Evolutionary conservation across 2,329 filamentous ascomycete genomes (phyloP), one percentile per base, ranked within the genome.

Genomic region (Zasmidium angulare): DNA sequence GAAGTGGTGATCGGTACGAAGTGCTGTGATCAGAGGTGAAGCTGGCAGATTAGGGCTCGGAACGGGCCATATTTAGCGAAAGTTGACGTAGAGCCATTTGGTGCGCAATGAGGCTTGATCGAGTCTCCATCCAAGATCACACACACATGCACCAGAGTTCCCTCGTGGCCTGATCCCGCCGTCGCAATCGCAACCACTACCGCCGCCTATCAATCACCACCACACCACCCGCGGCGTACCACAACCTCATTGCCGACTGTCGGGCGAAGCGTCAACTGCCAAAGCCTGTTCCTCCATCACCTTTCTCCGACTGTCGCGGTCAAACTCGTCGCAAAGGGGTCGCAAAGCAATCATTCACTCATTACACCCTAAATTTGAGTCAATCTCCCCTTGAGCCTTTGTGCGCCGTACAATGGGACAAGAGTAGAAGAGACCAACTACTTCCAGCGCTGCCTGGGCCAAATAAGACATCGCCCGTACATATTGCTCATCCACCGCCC

Each of bases 401-500:
- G 55, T 53, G 48, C n/a, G 50, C 40, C 24, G 11, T 23, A 55
- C 53, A 55, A 55, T 55, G 53, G n/a, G 26, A 21, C 43, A 23
- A 26, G 53, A 40, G 26, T 55, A 55, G 46, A 40, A 50, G 20
- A 17, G 23, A n/a, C 24, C 53, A 50, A 21, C 22, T 50, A 26
- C 29, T 49, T 43, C 40, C 53, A 48, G 53, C 53, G 17, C 40
- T 47, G 53, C 46, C 53, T 47, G 50, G 53, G n/a, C 53, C 53
- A 55, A 55, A 55, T 47, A 29, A n/a, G 54, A 57, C 23, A 50
- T n/a, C 29, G 20, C 53, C 36, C 17, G 36, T 53, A 53, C 51
- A 53, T 53, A 53, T 53, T 53, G 31, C 51, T 46, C 51, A 19
- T 23, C 51, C 17, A 11, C 49, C 49, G 21, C 29, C 31, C 51